A percentile compares a stretch with the other conserved stretches of the same genome.
Conservation (phyloP, 306 rosid genomes). For the Inga leiocalycina region DNA sequence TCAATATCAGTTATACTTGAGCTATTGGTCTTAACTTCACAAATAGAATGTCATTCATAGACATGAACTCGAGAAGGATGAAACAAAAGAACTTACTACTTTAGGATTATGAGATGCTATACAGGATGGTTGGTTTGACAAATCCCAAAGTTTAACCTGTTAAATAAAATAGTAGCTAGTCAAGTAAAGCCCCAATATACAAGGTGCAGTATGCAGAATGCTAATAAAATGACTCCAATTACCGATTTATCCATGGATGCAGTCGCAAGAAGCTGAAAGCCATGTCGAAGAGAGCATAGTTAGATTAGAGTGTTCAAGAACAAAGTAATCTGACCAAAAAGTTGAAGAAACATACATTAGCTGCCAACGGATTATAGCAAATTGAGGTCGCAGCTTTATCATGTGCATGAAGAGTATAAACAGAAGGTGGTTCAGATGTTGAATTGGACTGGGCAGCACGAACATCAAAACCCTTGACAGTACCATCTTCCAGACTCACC, state of each 20-base stretch:
- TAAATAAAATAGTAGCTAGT: constrained; percentile 29
- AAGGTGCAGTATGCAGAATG: neutral
- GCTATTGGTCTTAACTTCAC: neutral
- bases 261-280: constrained; percentile 81
- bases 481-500: constrained; percentile 96
- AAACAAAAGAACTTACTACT: constrained; percentile 49
- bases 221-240: constrained; percentile 25
- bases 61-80: neutral
- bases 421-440: constrained; percentile 54
- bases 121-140: constrained; percentile 82
- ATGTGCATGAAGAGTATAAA: constrained; percentile 94
- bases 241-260: constrained; percentile 92
- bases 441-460: constrained; percentile 63
- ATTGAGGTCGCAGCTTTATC: constrained; percentile 78
- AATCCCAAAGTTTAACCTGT: constrained; percentile 95
- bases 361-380: constrained; percentile 67
- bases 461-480: constrained; percentile 79
- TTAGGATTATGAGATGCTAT: constrained; percentile 62
- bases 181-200: constrained; percentile 23
- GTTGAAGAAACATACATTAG: constrained; percentile 61
- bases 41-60: neutral
- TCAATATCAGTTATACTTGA: neutral
- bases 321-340: constrained; percentile 14
- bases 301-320: constrained; percentile 35
- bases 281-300: constrained; percentile 22